Evolutionary conservation across 2,329 filamentous ascomycete genomes (phyloP), one percentile per base, ranked within the genome.

Genomic region (Alternaria rosae): DNA sequence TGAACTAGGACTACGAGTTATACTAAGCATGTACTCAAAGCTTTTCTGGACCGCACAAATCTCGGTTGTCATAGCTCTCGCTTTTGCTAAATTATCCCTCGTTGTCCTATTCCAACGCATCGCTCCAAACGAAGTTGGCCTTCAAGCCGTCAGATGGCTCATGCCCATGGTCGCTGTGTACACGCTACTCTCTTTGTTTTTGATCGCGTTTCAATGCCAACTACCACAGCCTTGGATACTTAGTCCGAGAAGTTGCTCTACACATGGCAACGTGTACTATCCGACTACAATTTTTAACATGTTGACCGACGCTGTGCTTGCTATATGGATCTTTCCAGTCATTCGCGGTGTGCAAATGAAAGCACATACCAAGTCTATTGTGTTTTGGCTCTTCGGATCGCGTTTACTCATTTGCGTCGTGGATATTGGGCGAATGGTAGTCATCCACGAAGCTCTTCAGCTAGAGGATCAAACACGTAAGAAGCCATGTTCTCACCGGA

Each of bases 261-360:
- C 62, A 6, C 52, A 64, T 42, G 67, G 70, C n/a, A 44, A 54
- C 13, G 53, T 71, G 13, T 53, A 61, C 21, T 72, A 71, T 50
- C 45, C 67, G 0, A 61, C 70, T 20, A 70, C 68, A 5, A 59
- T 61, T 9, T 57, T 66, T 10, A 72, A 76, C 54, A 69, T 75
- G 8, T 42, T 70, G 9, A 70, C 72, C 1, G 72, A 76, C 48
- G 54, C 57, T 20, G 28, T 73, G 17, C 65, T 76, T 9, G 57
- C 66, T 4, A 43, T 59, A 10, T 75, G 69, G 66, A 70, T 76
- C 42, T 47, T 74, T 15, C 71, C 72, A 28, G 50, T 57, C 15
- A 54, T 65, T 9, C 58, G 54, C 55, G 43, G 26, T 17, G 43
- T 65, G n/a, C 42, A 58, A 38, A 65, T 62, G 51, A 45, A 59